Conservation (phyloP, 1,139 yeast genomes). For the Magnusiomyces sp. region DNA sequence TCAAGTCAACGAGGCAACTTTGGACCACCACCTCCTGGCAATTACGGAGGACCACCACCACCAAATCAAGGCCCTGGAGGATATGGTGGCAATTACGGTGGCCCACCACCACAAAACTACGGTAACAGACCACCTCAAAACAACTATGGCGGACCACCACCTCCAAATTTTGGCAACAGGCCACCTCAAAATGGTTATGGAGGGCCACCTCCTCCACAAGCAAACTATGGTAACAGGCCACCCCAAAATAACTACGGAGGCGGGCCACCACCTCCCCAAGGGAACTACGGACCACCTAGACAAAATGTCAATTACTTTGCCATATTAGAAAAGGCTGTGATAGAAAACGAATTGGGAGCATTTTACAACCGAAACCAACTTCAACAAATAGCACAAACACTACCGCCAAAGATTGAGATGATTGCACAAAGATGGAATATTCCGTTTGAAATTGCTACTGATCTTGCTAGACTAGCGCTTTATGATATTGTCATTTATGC, state of each 20-base stretch:
- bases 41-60: neutral
- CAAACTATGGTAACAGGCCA: slow-evolving; percentile 3
- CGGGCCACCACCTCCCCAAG: slow-evolving; percentile 21
- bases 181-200: neutral
- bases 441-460: slow-evolving; percentile 27
- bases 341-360: slow-evolving; percentile 25
- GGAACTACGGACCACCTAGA: slow-evolving; percentile 11
- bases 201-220: neutral
- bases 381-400: slow-evolving; percentile 23
- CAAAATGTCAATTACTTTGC: slow-evolving; percentile 15
- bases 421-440: slow-evolving; percentile 24
- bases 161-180: neutral
- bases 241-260: slow-evolving; percentile 11
- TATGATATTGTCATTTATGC: slow-evolving; percentile 28
- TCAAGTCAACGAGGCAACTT: neutral
- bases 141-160: slow-evolving; percentile 23
- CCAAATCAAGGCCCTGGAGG: neutral
- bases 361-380: slow-evolving; percentile 26
- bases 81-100: slow-evolving; percentile 15
- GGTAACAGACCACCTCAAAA: slow-evolving; percentile 13
- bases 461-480: slow-evolving; percentile 26
- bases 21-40: slow-evolving; percentile 16
- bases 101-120: slow-evolving; percentile 8
- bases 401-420: slow-evolving; percentile 20
- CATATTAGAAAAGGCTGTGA: slow-evolving; percentile 23